Conservation (phyloP, 1,139 yeast genomes). For the Geotrichum citri-aurantii region DNA sequence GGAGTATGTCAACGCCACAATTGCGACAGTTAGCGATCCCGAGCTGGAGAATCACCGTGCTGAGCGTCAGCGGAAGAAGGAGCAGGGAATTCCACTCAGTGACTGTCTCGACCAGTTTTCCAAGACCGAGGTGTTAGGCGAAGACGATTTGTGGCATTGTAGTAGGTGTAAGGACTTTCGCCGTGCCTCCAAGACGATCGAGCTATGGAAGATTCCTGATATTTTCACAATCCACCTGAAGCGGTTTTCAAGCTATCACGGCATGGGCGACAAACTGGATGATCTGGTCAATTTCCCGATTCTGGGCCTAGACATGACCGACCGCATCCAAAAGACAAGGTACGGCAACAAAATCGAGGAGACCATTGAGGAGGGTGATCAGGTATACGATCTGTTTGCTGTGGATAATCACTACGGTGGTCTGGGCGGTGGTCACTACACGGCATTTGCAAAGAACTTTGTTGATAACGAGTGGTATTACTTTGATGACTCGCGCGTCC, state of each 20-base stretch:
- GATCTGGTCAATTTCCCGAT: constrained; percentile 84
- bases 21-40: constrained; percentile 35
- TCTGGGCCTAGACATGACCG: constrained; percentile 65
- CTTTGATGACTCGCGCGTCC: constrained; percentile 79
- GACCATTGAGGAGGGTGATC: constrained; percentile 37
- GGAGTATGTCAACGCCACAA: neutral
- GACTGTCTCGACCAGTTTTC: constrained; percentile 76
- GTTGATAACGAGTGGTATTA: constrained; percentile 80
- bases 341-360: constrained; percentile 4
- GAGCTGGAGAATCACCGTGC: constrained; percentile 47
- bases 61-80: constrained; percentile 40
- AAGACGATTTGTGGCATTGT: constrained; percentile 92
- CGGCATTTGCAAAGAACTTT: constrained; percentile 80
- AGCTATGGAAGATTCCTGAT: constrained; percentile 89
- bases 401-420: constrained; percentile 97
- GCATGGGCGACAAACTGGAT: constrained; percentile 85
- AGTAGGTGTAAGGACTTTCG: constrained; percentile 83
- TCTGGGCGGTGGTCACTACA: constrained; percentile 95
- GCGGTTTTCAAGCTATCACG: constrained; percentile 78
- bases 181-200: constrained; percentile 86
- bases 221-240: constrained; percentile 83
- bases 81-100: constrained; percentile 52
- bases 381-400: constrained; percentile 76
- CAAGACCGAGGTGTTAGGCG: constrained; percentile 77
- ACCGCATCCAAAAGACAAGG: constrained; percentile 42